phyloP scores from a whole-genome alignment of 305 asterid genomes.

The Lippia alba region DNA sequence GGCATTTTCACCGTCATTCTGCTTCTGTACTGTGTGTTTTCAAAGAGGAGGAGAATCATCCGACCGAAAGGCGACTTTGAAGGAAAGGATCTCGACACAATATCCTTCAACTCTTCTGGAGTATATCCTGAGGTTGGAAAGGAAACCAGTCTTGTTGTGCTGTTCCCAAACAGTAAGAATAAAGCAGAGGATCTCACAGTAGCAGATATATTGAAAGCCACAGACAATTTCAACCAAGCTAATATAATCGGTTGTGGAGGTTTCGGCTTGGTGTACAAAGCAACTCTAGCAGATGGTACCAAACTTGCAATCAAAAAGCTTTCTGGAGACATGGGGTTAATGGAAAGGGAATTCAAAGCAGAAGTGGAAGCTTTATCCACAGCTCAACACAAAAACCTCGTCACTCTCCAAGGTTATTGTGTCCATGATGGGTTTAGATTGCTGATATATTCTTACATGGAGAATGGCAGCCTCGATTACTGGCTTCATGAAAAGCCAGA shows the following conservation, averaged over 20 bases:
- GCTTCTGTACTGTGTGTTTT: constrained; percentile 64
- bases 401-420: constrained; percentile 89
- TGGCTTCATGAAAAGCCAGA: constrained; percentile 94
- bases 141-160: constrained; percentile 70
- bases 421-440: constrained; percentile 83
- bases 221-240: constrained; percentile 87
- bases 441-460: constrained; percentile 90
- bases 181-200: constrained; percentile 71
- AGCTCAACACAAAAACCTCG: constrained; percentile 90
- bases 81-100: constrained; percentile 54
- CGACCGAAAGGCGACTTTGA: constrained; percentile 55
- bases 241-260: constrained; percentile 98
- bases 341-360: constrained; percentile 97
- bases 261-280: constrained; percentile 91
- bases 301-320: constrained; percentile 92
- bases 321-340: constrained; percentile 92
- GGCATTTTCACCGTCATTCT: constrained; percentile 62
- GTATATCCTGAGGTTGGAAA: constrained; percentile 62
- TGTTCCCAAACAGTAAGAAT: constrained; percentile 74
- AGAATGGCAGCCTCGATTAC: constrained; percentile 93
- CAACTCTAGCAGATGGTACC: constrained; percentile 73
- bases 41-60: constrained; percentile 59
- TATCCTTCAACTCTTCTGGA: constrained; percentile 79
- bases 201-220: constrained; percentile 81
- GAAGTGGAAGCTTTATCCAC: constrained; percentile 93